Percentiles rank a stretch among this genome's conserved stretches.
phyloP scores from a whole-genome alignment of 192 early-diverging fungal genomes.

The Coemansia sp. region DNA sequence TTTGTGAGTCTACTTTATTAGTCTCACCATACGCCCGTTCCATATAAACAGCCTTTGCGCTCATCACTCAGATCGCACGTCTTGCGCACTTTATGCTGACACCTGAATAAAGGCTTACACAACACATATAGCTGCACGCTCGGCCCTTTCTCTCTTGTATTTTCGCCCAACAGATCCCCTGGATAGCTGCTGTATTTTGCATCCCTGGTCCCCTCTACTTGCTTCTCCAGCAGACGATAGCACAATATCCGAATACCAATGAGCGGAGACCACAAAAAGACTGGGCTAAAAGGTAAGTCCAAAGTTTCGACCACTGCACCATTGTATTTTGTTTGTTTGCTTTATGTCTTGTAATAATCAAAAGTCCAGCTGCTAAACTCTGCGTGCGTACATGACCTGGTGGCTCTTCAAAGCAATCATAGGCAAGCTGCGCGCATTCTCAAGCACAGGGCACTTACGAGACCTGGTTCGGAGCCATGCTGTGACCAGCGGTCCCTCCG shows the following conservation, averaged over 20 bases:
- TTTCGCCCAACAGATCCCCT: not conserved
- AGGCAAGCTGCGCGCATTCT: constrained; percentile 55
- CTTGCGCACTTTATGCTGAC: not conserved
- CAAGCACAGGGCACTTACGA: constrained; percentile 50
- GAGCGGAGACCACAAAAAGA: constrained; percentile 35
- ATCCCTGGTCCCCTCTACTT: not conserved
- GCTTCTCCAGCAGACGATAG: not conserved
- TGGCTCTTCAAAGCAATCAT: constrained; percentile 3
- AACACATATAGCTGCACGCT: not conserved
- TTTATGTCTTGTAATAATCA: not conserved
- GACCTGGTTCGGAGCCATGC: constrained; percentile 45
- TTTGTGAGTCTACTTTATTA: not conserved
- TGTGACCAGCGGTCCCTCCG: constrained; percentile 12
- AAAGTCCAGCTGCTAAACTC: not conserved
- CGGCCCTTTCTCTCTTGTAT: not conserved
- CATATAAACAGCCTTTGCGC: not conserved
- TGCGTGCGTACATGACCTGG: not conserved
- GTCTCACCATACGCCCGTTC: not conserved
- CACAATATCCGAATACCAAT: constrained; percentile 7
- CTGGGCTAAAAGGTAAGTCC: constrained; percentile 43
- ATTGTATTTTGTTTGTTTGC: not conserved
- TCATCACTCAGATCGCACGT: not conserved
- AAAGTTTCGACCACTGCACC: not conserved
- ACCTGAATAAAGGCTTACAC: not conserved
- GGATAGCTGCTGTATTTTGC: not conserved